Percentiles rank a stretch among this genome's conserved stretches.
These are phyloP conservation scores for Suillus subaureus DNA, from an alignment of 768 basidiomycete species.

Conservation along the genomic window DNA sequence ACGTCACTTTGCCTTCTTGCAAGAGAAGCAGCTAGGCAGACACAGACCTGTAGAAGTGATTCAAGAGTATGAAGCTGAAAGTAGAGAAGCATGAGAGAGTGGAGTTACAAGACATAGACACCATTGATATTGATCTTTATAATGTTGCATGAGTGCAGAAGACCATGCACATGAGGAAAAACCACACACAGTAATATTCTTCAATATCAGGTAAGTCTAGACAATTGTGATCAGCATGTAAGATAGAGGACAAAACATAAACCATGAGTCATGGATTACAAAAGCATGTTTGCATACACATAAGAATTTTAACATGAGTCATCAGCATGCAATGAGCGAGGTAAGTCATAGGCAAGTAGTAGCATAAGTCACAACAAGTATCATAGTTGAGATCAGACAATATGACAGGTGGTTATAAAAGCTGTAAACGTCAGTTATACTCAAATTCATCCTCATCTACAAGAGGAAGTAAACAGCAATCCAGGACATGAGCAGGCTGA, in stretches of 20 bases:
- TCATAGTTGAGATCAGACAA: neutral
- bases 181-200: neutral
- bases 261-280: neutral
- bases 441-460: conserved; percentile 1
- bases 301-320: neutral
- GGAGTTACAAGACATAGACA: neutral
- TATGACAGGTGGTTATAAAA: neutral
- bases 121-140: neutral
- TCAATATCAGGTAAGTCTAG: neutral
- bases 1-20: too few relatives aligned
- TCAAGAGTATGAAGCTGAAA: neutral
- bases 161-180: neutral
- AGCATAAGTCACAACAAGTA: conserved; percentile 1
- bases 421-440: conserved; percentile 5
- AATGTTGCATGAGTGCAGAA: neutral
- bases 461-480: neutral
- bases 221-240: neutral
- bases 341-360: conserved; percentile 1
- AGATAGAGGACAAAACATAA: neutral
- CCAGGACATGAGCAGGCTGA: neutral
- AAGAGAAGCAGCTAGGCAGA: too few relatives aligned
- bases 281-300: neutral
- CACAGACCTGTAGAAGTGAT: too few relatives aligned
- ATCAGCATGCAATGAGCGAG: neutral
- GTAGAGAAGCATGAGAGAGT: neutral